These are phyloP conservation scores for Claviceps arundinis DNA, from an alignment of 2,329 filamentous ascomycete species.

Conservation along the genomic window DNA sequence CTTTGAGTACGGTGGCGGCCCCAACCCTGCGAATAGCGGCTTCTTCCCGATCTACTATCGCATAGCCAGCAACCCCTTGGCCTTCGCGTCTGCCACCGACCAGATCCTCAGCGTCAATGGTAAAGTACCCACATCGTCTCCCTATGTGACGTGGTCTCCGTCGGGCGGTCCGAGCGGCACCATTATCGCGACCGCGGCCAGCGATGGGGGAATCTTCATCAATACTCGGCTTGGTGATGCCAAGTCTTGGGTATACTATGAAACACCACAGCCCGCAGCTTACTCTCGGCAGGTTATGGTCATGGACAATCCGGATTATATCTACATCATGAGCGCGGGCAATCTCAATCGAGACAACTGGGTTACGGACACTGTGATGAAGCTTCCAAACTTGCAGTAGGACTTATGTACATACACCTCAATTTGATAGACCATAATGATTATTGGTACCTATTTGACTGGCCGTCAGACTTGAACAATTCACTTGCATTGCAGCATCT, in stretches of 20 bases:
- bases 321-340: neutral
- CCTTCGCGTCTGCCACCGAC: neutral
- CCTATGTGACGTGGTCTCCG: neutral
- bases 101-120: neutral
- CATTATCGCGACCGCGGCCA: neutral
- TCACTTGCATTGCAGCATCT: no score
- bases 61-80: neutral
- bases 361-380: neutral
- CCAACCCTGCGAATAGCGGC: neutral
- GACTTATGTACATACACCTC: neutral
- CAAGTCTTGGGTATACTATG: neutral
- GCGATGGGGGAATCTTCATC: neutral
- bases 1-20: neutral
- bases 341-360: neutral
- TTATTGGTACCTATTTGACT: neutral
- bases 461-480: neutral
- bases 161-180: neutral
- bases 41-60: neutral
- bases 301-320: neutral
- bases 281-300: neutral
- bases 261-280: neutral
- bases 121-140: neutral
- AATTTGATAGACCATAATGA: neutral
- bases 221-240: neutral
- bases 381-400: neutral